phyloP scores from a whole-genome alignment of 805 yeast species.

The Candida maesae region DNA sequence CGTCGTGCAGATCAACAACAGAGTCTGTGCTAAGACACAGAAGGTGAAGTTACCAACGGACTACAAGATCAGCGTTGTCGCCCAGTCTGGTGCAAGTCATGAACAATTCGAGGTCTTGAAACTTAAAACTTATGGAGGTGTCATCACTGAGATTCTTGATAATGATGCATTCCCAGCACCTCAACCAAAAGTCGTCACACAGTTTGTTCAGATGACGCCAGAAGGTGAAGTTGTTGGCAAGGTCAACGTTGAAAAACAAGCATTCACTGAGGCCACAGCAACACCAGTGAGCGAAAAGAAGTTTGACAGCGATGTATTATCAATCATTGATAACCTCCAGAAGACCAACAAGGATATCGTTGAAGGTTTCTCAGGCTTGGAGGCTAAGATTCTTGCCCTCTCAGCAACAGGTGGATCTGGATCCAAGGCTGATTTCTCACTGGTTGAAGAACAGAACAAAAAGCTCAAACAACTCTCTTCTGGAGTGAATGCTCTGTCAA shows the following conservation, averaged over 20 bases:
- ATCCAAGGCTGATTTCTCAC: slow-evolving; percentile 20
- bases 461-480: slow-evolving; percentile 11
- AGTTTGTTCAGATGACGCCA: slow-evolving; percentile 35
- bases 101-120: slow-evolving; percentile 66
- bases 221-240: slow-evolving; percentile 23
- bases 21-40: slow-evolving; percentile 63
- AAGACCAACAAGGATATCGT: slow-evolving; percentile 19
- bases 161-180: slow-evolving; percentile 48
- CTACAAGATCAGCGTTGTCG: slow-evolving; percentile 53
- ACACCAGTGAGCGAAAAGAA: slow-evolving; percentile 5
- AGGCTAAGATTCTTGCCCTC: slow-evolving; percentile 19
- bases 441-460: slow-evolving; percentile 18
- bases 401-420: slow-evolving; percentile 10
- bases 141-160: slow-evolving; percentile 52
- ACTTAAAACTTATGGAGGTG: slow-evolving; percentile 49
- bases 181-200: slow-evolving; percentile 43
- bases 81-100: slow-evolving; percentile 38
- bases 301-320: slow-evolving; percentile 9
- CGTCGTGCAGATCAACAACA: slow-evolving; percentile 70
- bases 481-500: not conserved
- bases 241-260: not conserved
- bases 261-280: not conserved
- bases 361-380: slow-evolving; percentile 12
- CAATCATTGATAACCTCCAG: slow-evolving; percentile 14
- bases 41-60: slow-evolving; percentile 42